Evolutionary conservation across 495 filamentous ascomycete genomes (phyloP).

Genomic region (Penicilliopsis zonata): DNA sequence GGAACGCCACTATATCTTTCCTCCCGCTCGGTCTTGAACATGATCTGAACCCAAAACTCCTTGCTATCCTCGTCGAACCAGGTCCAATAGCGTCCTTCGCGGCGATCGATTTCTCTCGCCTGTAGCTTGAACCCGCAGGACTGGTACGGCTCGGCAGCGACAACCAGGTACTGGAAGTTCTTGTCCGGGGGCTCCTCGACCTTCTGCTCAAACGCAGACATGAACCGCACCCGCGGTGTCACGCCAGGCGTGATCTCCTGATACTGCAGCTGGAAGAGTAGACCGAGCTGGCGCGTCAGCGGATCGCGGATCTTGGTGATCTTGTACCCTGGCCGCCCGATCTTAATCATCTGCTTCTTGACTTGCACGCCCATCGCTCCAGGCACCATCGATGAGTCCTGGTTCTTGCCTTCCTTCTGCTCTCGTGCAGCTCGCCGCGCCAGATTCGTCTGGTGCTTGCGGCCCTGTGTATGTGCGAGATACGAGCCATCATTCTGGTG

Average conservation of each 20-base stretch:
- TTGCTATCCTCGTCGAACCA: constrained; percentile 96
- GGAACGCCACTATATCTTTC: constrained; percentile 92
- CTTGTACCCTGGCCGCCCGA: constrained; percentile 93
- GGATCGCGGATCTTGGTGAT: constrained; percentile 93
- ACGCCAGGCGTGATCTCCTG: constrained; percentile 75
- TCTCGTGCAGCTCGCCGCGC: constrained; percentile 89
- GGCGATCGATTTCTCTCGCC: constrained; percentile 83
- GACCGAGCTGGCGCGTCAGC: constrained; percentile 74
- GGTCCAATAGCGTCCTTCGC: constrained; percentile 76
- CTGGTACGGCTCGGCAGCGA: constrained; percentile 97
- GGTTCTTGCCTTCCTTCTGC: constrained; percentile 70
- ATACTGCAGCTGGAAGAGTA: constrained; percentile 92
- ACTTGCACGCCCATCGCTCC: constrained; percentile 76
- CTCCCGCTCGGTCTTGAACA: constrained; percentile 98
- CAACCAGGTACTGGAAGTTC: constrained; percentile 84
- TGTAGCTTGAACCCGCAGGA: constrained; percentile 94
- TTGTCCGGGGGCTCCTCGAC: constrained; percentile 92
- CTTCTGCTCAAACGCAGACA: constrained; percentile 95
- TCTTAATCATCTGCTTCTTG: constrained; percentile 87
- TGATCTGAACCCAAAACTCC: constrained; percentile 97
- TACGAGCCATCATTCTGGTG: constrained; percentile 99
- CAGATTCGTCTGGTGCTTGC: constrained; percentile 99
- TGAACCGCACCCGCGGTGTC: constrained; percentile 78
- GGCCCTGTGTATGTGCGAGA: constrained; percentile 95
- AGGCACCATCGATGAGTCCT: constrained; percentile 54